These are phyloP conservation scores for Fonsecaea monophora DNA, from an alignment of 2,329 filamentous ascomycete species.

Conservation along the genomic window DNA sequence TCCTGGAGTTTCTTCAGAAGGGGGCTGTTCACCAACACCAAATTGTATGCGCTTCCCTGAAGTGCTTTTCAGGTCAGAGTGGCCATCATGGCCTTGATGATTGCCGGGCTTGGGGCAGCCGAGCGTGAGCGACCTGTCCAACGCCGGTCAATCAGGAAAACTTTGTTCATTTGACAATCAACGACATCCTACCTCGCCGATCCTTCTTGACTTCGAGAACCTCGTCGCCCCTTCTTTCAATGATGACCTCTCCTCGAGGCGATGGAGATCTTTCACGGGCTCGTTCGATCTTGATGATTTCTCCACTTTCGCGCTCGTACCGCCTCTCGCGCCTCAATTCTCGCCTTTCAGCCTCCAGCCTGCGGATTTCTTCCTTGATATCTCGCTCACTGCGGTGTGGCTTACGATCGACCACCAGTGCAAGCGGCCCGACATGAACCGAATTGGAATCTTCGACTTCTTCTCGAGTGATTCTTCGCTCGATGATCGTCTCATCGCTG, in stretches of 20 bases:
- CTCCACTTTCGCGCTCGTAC: slow-evolving; percentile 48
- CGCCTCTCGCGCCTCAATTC: slow-evolving; percentile 65
- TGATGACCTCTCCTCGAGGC: slow-evolving; percentile 44
- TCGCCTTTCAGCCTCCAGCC: slow-evolving; percentile 70
- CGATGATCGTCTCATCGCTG: slow-evolving; percentile 46
- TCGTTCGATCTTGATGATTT: slow-evolving; percentile 36
- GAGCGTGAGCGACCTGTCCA: slow-evolving; percentile 36
- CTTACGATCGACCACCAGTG: slow-evolving; percentile 59
- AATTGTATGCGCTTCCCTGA: background rate
- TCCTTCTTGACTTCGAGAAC: slow-evolving; percentile 76
- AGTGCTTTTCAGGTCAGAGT: slow-evolving; percentile 65
- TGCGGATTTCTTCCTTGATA: slow-evolving; percentile 74
- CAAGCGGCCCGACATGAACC: slow-evolving; percentile 53
- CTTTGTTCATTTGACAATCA: slow-evolving; percentile 41
- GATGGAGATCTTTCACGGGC: slow-evolving; percentile 40
- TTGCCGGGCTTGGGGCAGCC: slow-evolving; percentile 64
- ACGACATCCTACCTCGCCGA: slow-evolving; percentile 87
- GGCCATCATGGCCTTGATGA: slow-evolving; percentile 73
- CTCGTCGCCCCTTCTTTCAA: slow-evolving; percentile 54
- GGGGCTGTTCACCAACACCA: background rate
- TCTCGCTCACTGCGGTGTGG: slow-evolving; percentile 63
- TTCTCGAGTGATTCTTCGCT: slow-evolving; percentile 44
- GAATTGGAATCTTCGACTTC: slow-evolving; percentile 56
- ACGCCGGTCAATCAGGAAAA: slow-evolving; percentile 27
- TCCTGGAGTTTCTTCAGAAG: background rate